Percentiles rank a stretch among this genome's conserved stretches.
Evolutionary conservation across 148 eudicot genomes (phyloP).

Genomic region (Amaranthus hypochondriacus): DNA sequence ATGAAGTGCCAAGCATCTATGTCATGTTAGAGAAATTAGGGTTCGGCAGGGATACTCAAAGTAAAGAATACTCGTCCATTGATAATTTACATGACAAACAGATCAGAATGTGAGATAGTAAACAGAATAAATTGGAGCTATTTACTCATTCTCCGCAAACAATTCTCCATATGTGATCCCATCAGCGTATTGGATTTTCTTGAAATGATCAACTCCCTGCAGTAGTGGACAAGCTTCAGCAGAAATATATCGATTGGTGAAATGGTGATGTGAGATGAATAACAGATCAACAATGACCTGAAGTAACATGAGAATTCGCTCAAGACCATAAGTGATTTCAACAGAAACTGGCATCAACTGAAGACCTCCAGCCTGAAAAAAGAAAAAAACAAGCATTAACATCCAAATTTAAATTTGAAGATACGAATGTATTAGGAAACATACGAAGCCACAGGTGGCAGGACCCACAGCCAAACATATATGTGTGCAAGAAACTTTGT

Average conservation of each 20-base stretch:
- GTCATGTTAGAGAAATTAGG: too few relatives aligned
- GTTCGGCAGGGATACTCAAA: too few relatives aligned
- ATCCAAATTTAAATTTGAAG: background rate
- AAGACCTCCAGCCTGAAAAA: slow-evolving; percentile 80
- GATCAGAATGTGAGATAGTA: background rate
- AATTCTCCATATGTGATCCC: slow-evolving; percentile 98
- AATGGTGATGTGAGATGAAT: background rate
- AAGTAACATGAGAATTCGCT: slow-evolving; percentile 93
- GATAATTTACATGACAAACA: background rate
- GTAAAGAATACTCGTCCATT: too few relatives aligned
- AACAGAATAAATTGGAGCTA: slow-evolving; percentile 6
- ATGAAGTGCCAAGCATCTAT: too few relatives aligned
- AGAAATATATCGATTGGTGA: slow-evolving; percentile 12
- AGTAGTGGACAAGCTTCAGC: slow-evolving; percentile 23
- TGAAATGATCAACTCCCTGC: slow-evolving; percentile 99
- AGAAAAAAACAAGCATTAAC: background rate
- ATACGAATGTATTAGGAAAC: background rate
- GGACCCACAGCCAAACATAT: too few relatives aligned
- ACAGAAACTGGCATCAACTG: slow-evolving; percentile 88
- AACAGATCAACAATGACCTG: slow-evolving; percentile 50
- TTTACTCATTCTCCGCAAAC: slow-evolving; percentile 91
- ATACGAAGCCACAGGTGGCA: background rate
- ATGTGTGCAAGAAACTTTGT: too few relatives aligned
- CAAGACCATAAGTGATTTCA: slow-evolving; percentile 99
- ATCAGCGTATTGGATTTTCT: slow-evolving; percentile 89